Evolutionary conservation across 1,139 yeast genomes (phyloP).

Genomic region (Hyphopichia wangnamkhiaoensis): DNA sequence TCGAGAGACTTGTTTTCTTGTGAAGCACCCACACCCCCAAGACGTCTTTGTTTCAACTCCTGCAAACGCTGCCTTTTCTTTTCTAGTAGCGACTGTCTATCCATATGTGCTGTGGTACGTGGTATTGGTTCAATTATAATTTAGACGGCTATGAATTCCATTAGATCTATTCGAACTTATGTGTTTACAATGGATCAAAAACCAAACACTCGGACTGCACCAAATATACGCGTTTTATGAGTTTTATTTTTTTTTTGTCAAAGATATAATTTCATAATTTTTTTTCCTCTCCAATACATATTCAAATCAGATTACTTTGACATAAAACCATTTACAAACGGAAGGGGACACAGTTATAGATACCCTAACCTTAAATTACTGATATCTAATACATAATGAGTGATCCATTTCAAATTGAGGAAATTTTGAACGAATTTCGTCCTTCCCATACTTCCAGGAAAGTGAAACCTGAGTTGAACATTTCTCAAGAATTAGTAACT

Average conservation of each 20-base stretch:
- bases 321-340: no score
- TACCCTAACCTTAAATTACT: no score
- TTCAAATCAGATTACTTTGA: not conserved
- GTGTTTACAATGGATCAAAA: not conserved
- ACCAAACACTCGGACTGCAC: not conserved
- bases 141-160: no score
- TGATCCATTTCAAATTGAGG: constrained; percentile 46
- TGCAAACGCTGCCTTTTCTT: constrained; percentile 44
- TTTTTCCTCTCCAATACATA: not conserved
- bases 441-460: constrained; percentile 14
- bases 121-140: no score
- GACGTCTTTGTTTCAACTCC: constrained; percentile 38
- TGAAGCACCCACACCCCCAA: constrained; percentile 11
- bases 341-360: no score
- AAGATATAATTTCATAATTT: no score
- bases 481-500: constrained; percentile 47
- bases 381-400: constrained; percentile 1
- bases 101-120: constrained; percentile 30
- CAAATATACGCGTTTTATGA: constrained; percentile 11
- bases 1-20: constrained; percentile 19
- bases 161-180: no score
- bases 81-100: constrained; percentile 40
- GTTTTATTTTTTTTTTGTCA: not conserved
- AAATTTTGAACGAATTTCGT: constrained; percentile 60
- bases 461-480: constrained; percentile 25